A percentile compares a stretch with the other conserved stretches of the same genome.
phyloP scores from a whole-genome alignment of 495 filamentous ascomycete species.

The Penicillium riverlandense region DNA sequence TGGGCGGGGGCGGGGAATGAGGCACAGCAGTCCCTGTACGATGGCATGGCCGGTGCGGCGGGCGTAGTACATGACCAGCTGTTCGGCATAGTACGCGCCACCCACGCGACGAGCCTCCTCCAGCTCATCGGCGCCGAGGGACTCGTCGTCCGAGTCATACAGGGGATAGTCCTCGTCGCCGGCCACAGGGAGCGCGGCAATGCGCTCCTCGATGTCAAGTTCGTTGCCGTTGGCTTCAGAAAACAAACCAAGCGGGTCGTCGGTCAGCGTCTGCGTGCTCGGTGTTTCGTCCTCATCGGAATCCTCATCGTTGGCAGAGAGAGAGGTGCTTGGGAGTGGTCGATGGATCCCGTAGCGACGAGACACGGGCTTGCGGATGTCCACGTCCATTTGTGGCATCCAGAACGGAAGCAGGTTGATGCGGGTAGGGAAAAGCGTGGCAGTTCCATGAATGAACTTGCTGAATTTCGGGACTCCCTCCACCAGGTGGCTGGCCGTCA shows the following conservation, averaged over 20 bases:
- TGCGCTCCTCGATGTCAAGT: slow-evolving; percentile 70
- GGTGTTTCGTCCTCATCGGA: slow-evolving; percentile 51
- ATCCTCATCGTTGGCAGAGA: slow-evolving; percentile 68
- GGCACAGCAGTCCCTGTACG: slow-evolving; percentile 34
- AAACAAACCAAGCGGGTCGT: slow-evolving; percentile 25
- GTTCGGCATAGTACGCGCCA: slow-evolving; percentile 59
- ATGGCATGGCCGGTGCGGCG: slow-evolving; percentile 31
- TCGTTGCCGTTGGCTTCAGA: slow-evolving; percentile 38
- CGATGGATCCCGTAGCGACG: slow-evolving; percentile 85
- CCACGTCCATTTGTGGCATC: slow-evolving; percentile 96
- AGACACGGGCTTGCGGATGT: slow-evolving; percentile 87
- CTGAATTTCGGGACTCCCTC: slow-evolving; percentile 98
- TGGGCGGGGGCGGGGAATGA: slow-evolving; percentile 54
- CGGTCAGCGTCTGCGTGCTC: slow-evolving; percentile 5
- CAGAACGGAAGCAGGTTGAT: slow-evolving; percentile 93
- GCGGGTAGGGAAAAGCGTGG: slow-evolving; percentile 74
- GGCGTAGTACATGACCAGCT: slow-evolving; percentile 44
- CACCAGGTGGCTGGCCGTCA: slow-evolving; percentile 88
- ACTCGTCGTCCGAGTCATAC: slow-evolving; percentile 89
- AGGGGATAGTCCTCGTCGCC: slow-evolving; percentile 68
- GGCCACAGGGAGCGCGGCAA: slow-evolving; percentile 51
- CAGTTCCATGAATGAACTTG: slow-evolving; percentile 96
- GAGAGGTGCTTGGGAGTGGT: slow-evolving; percentile 61
- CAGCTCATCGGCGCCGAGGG: slow-evolving; percentile 56
- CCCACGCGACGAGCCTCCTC: slow-evolving; percentile 68